phyloP scores from a whole-genome alignment of 192 early-diverging fungal genomes.

The Gaertneriomyces sp. region DNA sequence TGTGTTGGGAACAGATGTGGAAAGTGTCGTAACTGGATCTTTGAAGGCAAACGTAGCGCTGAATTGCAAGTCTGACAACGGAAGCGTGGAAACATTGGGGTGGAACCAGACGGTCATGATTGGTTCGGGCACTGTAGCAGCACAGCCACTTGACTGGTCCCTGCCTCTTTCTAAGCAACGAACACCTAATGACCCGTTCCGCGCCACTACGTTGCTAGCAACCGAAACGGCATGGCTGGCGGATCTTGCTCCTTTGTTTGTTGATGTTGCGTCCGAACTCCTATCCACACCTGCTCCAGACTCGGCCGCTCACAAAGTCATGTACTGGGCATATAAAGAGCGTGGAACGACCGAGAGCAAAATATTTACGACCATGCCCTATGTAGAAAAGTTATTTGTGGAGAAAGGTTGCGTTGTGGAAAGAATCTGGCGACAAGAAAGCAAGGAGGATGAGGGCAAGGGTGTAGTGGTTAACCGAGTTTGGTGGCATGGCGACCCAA shows the following conservation, averaged over 20 bases:
- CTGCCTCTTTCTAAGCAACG: conserved; percentile 8
- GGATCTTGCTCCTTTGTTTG: conserved; percentile 22
- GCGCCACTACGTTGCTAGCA: conserved; percentile 15
- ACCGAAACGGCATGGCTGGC: conserved; percentile 26
- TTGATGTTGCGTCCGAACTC: conserved; percentile 4
- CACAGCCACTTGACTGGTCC: conserved; percentile 23
- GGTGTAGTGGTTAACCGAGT: conserved; percentile 18
- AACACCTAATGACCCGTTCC: conserved; percentile 11
- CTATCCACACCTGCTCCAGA: conserved; percentile 1
- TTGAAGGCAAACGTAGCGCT: conserved; percentile 4
- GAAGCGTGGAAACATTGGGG: background rate
- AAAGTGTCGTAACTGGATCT: conserved; percentile 9
- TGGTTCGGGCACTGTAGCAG: conserved; percentile 15
- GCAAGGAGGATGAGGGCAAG: conserved; percentile 21
- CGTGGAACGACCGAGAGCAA: conserved; percentile 20
- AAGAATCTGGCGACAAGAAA: conserved; percentile 11
- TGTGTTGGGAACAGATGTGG: conserved; percentile 22
- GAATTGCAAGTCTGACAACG: background rate
- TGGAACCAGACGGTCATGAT: conserved; percentile 10
- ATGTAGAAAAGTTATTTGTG: conserved; percentile 9
- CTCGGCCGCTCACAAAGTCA: background rate
- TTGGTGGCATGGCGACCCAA: too few species aligned
- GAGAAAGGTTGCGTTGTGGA: conserved; percentile 16
- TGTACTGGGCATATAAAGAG: conserved; percentile 31
- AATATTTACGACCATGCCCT: conserved; percentile 26